Percentiles rank a stretch among this genome's conserved stretches.
phyloP scores from a whole-genome alignment of 225 moss, liverwort and hornwort species.

The Sphagnum contortum region DNA sequence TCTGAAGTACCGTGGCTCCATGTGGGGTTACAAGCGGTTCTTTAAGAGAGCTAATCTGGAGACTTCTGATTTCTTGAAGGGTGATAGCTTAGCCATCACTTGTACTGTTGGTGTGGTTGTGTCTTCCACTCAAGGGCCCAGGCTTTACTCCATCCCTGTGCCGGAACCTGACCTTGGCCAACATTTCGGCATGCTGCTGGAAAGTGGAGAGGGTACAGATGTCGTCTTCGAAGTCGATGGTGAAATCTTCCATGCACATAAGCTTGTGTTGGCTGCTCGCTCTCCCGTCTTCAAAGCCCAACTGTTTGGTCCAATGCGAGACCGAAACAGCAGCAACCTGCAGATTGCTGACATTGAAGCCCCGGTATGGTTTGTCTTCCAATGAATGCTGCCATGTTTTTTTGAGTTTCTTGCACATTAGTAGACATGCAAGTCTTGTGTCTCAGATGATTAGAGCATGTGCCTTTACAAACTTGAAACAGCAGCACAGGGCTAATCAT shows the following conservation, averaged over 20 bases:
- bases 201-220: conserved; percentile 78
- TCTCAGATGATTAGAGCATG: no score
- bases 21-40: conserved; percentile 99
- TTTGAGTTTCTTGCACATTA: no score
- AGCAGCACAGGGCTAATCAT: no score
- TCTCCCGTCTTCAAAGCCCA: conserved; percentile 98
- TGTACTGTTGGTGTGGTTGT: conserved; percentile 95
- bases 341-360: conserved; percentile 90
- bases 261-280: conserved; percentile 82
- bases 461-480: no score
- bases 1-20: conserved; percentile 96
- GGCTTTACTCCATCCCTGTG: conserved; percentile 65
- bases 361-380: conserved; percentile 29
- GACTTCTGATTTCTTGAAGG: conserved; percentile 91
- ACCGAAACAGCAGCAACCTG: conserved; percentile 82
- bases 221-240: conserved; percentile 94
- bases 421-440: no score
- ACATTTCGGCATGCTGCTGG: conserved; percentile 81
- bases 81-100: conserved; percentile 96
- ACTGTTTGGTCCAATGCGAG: conserved; percentile 91
- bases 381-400: no score
- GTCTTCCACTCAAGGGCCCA: conserved; percentile 80
- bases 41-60: conserved; percentile 80
- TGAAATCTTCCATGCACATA: conserved; percentile 85
- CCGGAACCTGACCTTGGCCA: conserved; percentile 90